Percentiles rank a stretch among this genome's conserved stretches.
Conservation (phyloP, 305 asterid species). For the Fraxinus nigra region DNA sequence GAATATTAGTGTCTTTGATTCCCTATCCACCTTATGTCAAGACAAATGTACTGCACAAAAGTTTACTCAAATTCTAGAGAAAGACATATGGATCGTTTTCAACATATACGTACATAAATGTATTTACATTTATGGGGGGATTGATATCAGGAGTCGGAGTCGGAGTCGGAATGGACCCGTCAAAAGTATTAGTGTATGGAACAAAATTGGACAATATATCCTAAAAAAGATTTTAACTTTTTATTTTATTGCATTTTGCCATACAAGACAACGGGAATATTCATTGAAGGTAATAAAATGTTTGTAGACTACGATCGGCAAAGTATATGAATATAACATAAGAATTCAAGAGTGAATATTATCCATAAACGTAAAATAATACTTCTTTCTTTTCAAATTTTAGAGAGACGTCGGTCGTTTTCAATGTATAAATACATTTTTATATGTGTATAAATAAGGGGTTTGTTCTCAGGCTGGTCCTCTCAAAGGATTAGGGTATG, state of each 20-base stretch:
- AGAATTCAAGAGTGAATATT: background rate
- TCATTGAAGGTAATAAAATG: background rate
- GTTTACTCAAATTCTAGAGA: conserved; percentile 29
- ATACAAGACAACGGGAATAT: no score
- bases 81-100: conserved; percentile 33
- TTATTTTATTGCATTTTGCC: background rate
- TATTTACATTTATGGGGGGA: background rate
- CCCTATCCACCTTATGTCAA: conserved; percentile 55
- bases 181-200: no score
- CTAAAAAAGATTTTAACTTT: no score
- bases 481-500: no score
- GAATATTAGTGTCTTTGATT: conserved; percentile 56
- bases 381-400: no score
- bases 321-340: background rate
- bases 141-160: background rate
- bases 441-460: no score
- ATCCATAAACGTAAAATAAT: no score
- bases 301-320: background rate
- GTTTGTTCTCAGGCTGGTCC: no score
- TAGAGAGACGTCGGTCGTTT: no score
- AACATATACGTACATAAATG: background rate
- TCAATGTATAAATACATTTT: no score
- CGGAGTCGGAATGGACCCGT: background rate
- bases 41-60: conserved; percentile 46
- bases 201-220: background rate